Conservation (phyloP, 441 rosid species). For the Arabidopsis hybrid region DNA sequence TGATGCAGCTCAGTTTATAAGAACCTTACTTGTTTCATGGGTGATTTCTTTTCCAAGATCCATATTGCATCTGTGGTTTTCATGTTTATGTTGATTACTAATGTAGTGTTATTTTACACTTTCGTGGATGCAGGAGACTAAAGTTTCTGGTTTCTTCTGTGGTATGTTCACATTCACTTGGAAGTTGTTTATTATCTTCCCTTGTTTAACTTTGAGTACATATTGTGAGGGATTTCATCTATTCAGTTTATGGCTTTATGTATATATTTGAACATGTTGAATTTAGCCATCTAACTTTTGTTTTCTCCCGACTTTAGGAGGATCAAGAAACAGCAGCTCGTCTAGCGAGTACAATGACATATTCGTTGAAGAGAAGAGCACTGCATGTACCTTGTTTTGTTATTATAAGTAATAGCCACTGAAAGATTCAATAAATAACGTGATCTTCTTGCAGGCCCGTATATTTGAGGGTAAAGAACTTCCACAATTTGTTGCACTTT, state of each 20-base stretch:
- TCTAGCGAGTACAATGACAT: slow-evolving; percentile 77
- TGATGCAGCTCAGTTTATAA: too few species aligned
- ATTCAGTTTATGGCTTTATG: slow-evolving; percentile 4
- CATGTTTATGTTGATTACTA: too few species aligned
- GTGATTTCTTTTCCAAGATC: too few species aligned
- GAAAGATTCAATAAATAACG: slow-evolving; percentile 3
- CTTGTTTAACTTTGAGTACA: slow-evolving; percentile 18
- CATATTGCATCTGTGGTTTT: too few species aligned
- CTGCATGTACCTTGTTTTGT: slow-evolving; percentile 69
- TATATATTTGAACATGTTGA: slow-evolving; percentile 18
- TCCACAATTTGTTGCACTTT: slow-evolving; percentile 90
- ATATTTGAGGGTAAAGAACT: slow-evolving; percentile 96
- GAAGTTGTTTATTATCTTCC: too few species aligned
- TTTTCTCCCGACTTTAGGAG: slow-evolving; percentile 56
- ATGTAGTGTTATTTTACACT: too few species aligned
- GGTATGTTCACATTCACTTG: too few species aligned
- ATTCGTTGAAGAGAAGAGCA: slow-evolving; percentile 92
- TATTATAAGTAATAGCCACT: slow-evolving; percentile 21
- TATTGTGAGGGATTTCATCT: slow-evolving; percentile 9
- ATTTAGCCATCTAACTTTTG: slow-evolving; percentile 21
- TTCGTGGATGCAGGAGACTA: too few species aligned
- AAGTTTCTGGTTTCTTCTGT: too few species aligned
- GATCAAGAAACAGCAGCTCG: slow-evolving; percentile 85
- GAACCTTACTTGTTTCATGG: too few species aligned
- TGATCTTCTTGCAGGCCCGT: slow-evolving; percentile 67